Base-by-base conservation (phyloP, 2,329 filamentous ascomycete species). In the Phyllosticta ampelicida region DNA sequence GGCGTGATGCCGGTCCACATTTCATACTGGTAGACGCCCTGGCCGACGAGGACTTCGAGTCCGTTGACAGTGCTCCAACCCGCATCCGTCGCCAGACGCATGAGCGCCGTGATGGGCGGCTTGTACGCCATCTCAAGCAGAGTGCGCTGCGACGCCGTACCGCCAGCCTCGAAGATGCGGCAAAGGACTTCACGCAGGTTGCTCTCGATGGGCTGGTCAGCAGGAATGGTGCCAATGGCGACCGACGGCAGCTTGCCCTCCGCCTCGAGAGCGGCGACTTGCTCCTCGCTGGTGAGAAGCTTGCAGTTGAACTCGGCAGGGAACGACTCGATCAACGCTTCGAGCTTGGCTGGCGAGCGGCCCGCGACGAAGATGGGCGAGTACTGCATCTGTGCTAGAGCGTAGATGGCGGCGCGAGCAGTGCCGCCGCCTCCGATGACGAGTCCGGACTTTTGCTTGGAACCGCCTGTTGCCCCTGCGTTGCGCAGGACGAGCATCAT, bases 81-180 rank as follows among this genome's bases (percentile, higher is more conserved):
- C 11, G 82, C 81, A 64, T 86, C 81, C 65, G 84, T 79, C 2
- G 91, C 92, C 68, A 96, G 76, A 69, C 87, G 81, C 85, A 97
- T 96, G 63, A 96, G 73, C 8, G 86, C 82, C 4, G 94, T 99
- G 55, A 88, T 80, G 0, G 81, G 78, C 19, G 94, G 94, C 73
- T 92, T 95, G 73, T 99, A 99, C 1, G 94, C 92, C 91, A 99
- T 96, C 72, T 99, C 94, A 3, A 97, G 75, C 61, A 97, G 74
- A 11, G 94, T 73, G 5, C 72, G 72, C 55, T 73, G 73, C 77
- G 72, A 5, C 69, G 58, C 53, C 29, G 28, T 54, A 20, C 62
- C 54, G 59, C 62, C 9, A 48, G 67, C 69, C 21, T 71, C 67
- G 62, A 85, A 82, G 59, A 85, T 70, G 3, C 71, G 65, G 62